Evolutionary conservation across 2,329 filamentous ascomycete genomes (phyloP), one percentile per base, ranked within the genome.

Genomic region (Lachnellula arida): DNA sequence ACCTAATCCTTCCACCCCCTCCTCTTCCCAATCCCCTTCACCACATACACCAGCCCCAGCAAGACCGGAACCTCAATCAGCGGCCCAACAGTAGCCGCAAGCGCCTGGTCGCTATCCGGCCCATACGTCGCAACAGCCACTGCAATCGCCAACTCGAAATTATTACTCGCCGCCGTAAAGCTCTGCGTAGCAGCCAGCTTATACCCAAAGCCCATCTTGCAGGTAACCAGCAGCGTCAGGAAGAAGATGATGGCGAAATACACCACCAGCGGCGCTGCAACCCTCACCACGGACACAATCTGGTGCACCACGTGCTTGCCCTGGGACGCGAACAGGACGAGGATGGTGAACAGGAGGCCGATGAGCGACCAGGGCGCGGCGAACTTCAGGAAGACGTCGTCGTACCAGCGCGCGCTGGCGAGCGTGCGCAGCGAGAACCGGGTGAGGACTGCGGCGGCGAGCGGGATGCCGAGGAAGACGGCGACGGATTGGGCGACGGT

Each of bases 131-230:
- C 87, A 3, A 96, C 85, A 0, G 89, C 89, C 0, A 96, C 91
- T 0, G 91, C 91, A 72, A 96, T 96, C 0, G 91, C 90, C 23
- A 96, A 75, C 74, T 96, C 91, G 66, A 96, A 96, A 69, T 96
- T 96, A 68, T 96, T 96, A 70, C 91, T 96, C 1, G 89, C 88
- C 0, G 90, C 92, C 0, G 89, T 95, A 65, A 96, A 94, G 67
- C 88, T 91, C 72, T 95, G 90, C 2, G 90, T 93, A 11, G 81
- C 79, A 1, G 81, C 80, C 0, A 91, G 70, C 37, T 79, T 78
- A 68, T 95, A 95, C 0, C 82, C 84, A 56, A 91, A 91, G 0
- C 89, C 87, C n/a, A 87, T 72, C n/a, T 76, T 79, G 49, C 79
- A 76, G 3, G 83, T 80, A 2, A 85, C 73, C 44, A 75, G 75